These are phyloP conservation scores for Neurospora sp. DNA, from an alignment of 495 filamentous ascomycete species.

Conservation along the genomic window DNA sequence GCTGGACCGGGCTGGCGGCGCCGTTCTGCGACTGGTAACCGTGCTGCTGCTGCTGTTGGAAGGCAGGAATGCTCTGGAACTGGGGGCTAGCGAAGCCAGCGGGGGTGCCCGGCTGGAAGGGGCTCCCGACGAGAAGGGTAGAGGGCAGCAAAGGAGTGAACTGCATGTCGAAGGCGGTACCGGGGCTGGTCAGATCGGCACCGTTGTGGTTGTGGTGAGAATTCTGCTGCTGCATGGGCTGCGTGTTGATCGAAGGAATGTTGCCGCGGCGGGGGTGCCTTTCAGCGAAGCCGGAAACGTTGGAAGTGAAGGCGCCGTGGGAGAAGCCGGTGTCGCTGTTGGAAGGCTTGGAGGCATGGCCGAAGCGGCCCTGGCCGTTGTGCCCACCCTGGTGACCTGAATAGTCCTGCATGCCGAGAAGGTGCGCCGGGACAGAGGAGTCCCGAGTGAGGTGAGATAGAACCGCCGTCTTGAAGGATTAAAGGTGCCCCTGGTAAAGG, in stretches of 20 bases:
- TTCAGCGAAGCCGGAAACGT: constrained; percentile 70
- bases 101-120: constrained; percentile 91
- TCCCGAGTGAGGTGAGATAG: constrained; percentile 58
- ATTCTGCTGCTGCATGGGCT: constrained; percentile 41
- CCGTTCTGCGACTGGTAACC: constrained; percentile 48
- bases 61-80: constrained; percentile 72
- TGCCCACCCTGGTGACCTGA: constrained; percentile 51
- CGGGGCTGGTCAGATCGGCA: constrained; percentile 65
- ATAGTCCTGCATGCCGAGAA: constrained; percentile 81
- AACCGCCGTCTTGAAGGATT: constrained; percentile 61
- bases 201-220: constrained; percentile 22
- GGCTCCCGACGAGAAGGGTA: constrained; percentile 86
- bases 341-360: constrained; percentile 61
- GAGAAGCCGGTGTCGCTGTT: constrained; percentile 82
- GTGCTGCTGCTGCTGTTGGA: constrained; percentile 52
- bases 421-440: constrained; percentile 66
- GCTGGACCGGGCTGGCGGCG: constrained; percentile 40
- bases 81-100: constrained; percentile 82
- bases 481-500: constrained; percentile 40
- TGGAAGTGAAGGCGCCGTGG: constrained; percentile 78
- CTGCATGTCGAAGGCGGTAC: constrained; percentile 92
- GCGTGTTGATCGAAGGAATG: constrained; percentile 89
- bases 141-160: constrained; percentile 93
- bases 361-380: constrained; percentile 47
- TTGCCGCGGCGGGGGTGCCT: constrained; percentile 72